Evolutionary conservation across 805 yeast genomes (phyloP).

Genomic region (Wickerhamomyces bisporus): DNA sequence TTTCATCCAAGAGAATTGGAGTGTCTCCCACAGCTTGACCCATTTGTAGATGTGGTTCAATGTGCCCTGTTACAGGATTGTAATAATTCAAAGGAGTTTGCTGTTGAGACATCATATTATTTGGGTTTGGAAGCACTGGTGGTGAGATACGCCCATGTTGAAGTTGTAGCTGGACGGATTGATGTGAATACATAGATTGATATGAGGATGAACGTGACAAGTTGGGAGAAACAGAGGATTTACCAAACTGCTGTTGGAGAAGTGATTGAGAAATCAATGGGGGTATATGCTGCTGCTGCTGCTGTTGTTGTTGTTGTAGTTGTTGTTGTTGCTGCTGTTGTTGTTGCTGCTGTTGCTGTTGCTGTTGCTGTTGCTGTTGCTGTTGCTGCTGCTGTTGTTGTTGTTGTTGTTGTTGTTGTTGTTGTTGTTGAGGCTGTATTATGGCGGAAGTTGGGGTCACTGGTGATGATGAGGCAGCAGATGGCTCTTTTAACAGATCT

Average conservation of each 20-base stretch:
- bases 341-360: conserved; percentile 3
- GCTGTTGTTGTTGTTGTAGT: conserved; percentile 4
- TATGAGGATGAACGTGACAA: conserved; percentile 9
- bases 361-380: conserved; percentile 1
- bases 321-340: conserved; percentile 3
- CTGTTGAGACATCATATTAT: too few relatives aligned
- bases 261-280: conserved; percentile 1
- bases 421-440: not conserved
- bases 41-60: not conserved
- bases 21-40: not conserved
- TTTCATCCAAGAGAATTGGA: conserved; percentile 7
- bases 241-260: not conserved
- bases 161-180: conserved; percentile 1
- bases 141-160: conserved; percentile 4
- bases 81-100: not conserved
- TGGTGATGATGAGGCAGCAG: not conserved
- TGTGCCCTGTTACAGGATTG: not conserved
- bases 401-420: not conserved
- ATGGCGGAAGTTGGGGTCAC: not conserved
- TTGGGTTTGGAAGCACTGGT: not conserved
- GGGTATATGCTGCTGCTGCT: conserved; percentile 1
- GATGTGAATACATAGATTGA: conserved; percentile 1
- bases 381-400: conserved; percentile 4
- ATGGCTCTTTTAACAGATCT: conserved; percentile 4
- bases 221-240: conserved; percentile 10